Base-by-base conservation (phyloP, 805 yeast species). In the Torulaspora quercuum region DNA sequence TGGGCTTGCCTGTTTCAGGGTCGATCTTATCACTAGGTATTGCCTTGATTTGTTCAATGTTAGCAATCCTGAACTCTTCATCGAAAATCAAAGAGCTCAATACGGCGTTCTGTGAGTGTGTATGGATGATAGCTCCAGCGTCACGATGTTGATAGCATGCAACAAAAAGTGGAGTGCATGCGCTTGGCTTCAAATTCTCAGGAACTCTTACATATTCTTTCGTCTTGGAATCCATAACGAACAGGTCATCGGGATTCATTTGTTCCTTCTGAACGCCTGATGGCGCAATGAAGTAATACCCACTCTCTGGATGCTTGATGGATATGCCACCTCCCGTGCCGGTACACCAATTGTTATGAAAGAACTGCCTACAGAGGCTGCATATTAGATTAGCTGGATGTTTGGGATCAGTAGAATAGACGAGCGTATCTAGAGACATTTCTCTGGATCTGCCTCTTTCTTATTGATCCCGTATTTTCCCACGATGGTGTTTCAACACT, bases 271-370 rank as follows among this genome's bases (percentile, higher is more conserved):
- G 96, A 6, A 89, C 95, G 1, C 97, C 97, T n/a, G 95, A 83
- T 4, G 97, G 97, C 0, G 97, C 94, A 25, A 89, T 72, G 58
- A 73, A 89, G 11, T 85, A 75, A 13, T 65, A 52, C 42, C 76
- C 69, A 1, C 70, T 72, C 2, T 73, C 70, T 7, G 45, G 43
- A 28, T 52, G 53, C 41, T 53, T 61, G 33, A 89, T 81, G 20
- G 95, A 82, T 50, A 90, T 81, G 3, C 97, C 97, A 20, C 97
- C 97, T 3, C 95, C 97, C 1, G 97, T 90, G 3, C 97, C 97
- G 0, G 95, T 80, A 49, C 86, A 90, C 95, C 96, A 88, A 33
- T 84, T 82, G 53, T 82, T 82, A 48, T 75, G 69, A 58, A 82
- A 90, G 57, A 90, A 86, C 11, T 73, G 64, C 34, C 75, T 68